These are phyloP conservation scores for Quercus cerris DNA, from an alignment of 306 rosid genomes.

Conservation along the genomic window DNA sequence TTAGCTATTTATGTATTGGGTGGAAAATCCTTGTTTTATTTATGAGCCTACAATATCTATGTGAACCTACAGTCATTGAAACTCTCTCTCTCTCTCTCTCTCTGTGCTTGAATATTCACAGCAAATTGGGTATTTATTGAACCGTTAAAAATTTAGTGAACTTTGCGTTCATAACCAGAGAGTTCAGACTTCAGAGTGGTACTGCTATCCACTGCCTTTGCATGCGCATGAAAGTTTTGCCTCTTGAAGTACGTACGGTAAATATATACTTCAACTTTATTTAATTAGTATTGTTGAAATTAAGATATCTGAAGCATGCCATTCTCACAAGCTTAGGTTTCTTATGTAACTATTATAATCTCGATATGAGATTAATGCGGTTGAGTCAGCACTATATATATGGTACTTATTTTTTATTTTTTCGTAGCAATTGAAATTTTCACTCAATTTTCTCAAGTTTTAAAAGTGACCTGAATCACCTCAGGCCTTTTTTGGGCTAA, in stretches of 20 bases:
- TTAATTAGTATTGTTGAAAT: too few species aligned
- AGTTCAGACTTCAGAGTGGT: background rate
- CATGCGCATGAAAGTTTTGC: background rate
- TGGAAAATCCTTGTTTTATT: background rate
- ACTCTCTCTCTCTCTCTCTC: background rate
- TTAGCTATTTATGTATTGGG: background rate
- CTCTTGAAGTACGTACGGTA: background rate
- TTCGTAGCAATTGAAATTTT: too few species aligned
- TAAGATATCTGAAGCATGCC: too few species aligned
- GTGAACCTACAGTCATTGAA: background rate
- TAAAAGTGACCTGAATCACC: too few species aligned
- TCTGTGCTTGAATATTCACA: constrained; percentile 4
- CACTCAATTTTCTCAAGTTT: too few species aligned
- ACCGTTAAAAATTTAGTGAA: background rate
- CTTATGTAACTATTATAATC: too few species aligned
- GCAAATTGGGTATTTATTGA: background rate
- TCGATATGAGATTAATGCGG: too few species aligned
- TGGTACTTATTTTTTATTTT: too few species aligned
- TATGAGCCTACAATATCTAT: background rate
- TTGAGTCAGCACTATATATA: too few species aligned
- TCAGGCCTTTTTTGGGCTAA: too few species aligned
- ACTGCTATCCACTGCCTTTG: constrained; percentile 12
- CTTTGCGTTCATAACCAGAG: constrained; percentile 2
- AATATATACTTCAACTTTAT: background rate
- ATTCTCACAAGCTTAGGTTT: too few species aligned